phyloP scores from a whole-genome alignment of 2,329 filamentous ascomycete species.

The Penicillium sp. region DNA sequence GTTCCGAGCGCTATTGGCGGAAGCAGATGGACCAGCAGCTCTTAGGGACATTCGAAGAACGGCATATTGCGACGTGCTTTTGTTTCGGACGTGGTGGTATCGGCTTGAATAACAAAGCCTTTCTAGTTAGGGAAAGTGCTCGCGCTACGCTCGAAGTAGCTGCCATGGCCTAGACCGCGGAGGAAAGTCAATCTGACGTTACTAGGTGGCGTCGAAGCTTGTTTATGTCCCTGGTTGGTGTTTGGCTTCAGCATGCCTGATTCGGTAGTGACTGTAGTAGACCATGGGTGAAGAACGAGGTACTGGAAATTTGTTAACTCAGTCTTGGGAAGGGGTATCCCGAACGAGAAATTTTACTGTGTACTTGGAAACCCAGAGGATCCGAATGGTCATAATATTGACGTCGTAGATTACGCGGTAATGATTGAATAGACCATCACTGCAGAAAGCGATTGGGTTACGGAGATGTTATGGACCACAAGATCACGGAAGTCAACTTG shows the following conservation, averaged over 20 bases:
- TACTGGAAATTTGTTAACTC: constrained; percentile 16
- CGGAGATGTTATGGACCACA: not conserved
- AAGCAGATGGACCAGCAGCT: not conserved
- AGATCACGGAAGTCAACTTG: not conserved
- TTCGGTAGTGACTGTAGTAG: constrained; percentile 4
- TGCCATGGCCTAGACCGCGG: constrained; percentile 18
- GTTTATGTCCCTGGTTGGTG: constrained; percentile 18
- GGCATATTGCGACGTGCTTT: not conserved
- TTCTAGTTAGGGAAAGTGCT: constrained; percentile 1
- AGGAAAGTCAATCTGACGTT: constrained; percentile 27
- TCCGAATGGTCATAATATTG: constrained; percentile 19
- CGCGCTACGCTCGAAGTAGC: not conserved
- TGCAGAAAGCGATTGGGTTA: not conserved
- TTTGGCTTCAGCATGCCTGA: constrained; percentile 5
- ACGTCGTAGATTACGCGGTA: constrained; percentile 23
- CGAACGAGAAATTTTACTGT: not conserved
- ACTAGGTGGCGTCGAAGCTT: constrained; percentile 10
- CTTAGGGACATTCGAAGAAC: not conserved
- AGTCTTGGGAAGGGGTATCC: not conserved
- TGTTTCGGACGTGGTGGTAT: not conserved
- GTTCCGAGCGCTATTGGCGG: constrained; percentile 4
- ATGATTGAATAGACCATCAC: constrained; percentile 19
- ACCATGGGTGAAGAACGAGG: constrained; percentile 15
- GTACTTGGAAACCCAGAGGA: not conserved
- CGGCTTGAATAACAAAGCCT: not conserved